Base-by-base conservation (phyloP, 2,329 filamentous ascomycete species). In the Macrophomina phaseolina region DNA sequence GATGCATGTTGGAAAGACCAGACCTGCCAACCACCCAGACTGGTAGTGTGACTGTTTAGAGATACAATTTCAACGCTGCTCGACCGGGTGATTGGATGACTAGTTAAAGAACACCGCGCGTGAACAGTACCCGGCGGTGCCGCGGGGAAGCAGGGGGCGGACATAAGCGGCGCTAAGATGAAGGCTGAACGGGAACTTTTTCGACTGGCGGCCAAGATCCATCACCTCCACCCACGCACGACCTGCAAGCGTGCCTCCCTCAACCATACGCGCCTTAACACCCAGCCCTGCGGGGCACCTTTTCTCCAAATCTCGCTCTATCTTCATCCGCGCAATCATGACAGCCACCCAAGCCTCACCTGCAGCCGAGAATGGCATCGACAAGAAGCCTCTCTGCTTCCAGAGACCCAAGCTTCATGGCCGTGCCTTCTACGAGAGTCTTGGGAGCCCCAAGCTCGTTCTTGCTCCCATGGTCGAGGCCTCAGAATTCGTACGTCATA, bases 391-490 rank as follows among this genome's bases (percentile, higher is more conserved):
- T 42, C 63, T 65, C 12, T 65, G 63, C 52, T 49, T 49, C 42
- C 38, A 36, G 28, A 62, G 45, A 30, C 65, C 65, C 30, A 97
- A 94, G 78, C 82, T 97, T 28, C 88, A 91, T 72, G 95, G 95
- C 0, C 85, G 95, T 67, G 91, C 91, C 12, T 98, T 99, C 77
- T 99, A 98, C 76, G 89, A 97, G 81, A 97, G 92, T 76, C 91
- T 99, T 69, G 95, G 95, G 28, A 94, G 91, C 68, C 95, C 95
- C 1, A 97, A 92, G 80, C 90, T 91, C 71, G 88, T 99, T 36
- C 86, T 99, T 65, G 95, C 95, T 40, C 95, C 95, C 42, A 99
- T 99, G 95, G 95, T 99, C 28, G 94, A 99, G 76, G 92, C 97
- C 79, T 97, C 93, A 38, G 95, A 99, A 83, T 97, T 98, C 82